Evolutionary conservation across 345 rosid genomes (phyloP).

Genomic region (Draba incana): DNA sequence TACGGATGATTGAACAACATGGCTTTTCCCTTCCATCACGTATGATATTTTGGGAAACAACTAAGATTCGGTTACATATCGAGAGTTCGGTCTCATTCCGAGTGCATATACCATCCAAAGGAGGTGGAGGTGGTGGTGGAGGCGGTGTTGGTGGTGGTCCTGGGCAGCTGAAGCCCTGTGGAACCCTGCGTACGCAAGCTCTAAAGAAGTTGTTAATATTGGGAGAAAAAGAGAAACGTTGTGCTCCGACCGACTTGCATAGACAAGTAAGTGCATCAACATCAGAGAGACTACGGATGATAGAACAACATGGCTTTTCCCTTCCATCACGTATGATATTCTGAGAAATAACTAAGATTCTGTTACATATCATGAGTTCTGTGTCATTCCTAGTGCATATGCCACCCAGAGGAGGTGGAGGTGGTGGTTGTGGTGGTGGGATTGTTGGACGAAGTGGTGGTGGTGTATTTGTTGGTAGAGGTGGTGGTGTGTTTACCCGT

Average conservation of each 20-base stretch:
- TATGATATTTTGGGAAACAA: no score
- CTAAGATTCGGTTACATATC: not conserved
- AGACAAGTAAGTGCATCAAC: conserved; percentile 14
- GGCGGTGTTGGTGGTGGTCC: no score
- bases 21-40: not conserved
- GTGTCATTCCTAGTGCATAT: not conserved
- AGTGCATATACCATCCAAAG: not conserved
- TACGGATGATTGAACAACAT: not conserved
- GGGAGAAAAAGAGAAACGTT: not conserved
- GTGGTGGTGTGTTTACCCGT: not conserved
- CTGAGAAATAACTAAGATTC: not conserved
- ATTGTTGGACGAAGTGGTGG: not conserved
- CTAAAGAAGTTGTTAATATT: not conserved
- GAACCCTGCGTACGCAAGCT: not conserved
- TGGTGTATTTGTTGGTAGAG: not conserved
- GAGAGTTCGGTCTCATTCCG: not conserved
- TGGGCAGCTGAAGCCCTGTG: conserved; percentile 3
- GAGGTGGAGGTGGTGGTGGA: not conserved
- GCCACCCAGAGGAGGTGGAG: not conserved
- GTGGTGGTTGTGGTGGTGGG: not conserved
- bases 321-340: not conserved
- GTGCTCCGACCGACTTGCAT: conserved; percentile 1
- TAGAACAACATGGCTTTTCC: not conserved
- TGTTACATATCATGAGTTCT: not conserved
- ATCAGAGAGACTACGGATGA: not conserved